Percentiles rank a stretch among this genome's conserved stretches.
Conservation (phyloP, 192 early-diverging fungal genomes). For the Backusella australiensis region DNA sequence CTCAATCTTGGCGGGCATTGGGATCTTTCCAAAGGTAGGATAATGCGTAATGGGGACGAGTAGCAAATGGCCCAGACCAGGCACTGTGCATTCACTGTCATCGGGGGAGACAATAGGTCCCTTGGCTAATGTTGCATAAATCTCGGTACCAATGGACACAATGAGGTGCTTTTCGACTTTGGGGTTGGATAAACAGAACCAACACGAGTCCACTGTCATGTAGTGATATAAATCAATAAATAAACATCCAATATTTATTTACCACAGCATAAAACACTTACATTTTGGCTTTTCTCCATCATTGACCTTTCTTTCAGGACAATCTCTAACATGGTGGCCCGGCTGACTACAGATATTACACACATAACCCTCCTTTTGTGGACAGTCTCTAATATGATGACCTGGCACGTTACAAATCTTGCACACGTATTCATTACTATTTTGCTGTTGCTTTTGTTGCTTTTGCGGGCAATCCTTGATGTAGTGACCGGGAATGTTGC, state of each 20-base stretch:
- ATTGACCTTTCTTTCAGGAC: conserved; percentile 38
- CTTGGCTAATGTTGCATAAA: conserved; percentile 86
- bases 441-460: conserved; percentile 19
- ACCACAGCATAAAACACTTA: neutral
- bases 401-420: conserved; percentile 52
- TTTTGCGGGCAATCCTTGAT: conserved; percentile 39
- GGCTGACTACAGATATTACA: conserved; percentile 62
- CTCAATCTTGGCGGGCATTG: conserved; percentile 35
- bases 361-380: conserved; percentile 41
- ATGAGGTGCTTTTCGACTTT: conserved; percentile 90
- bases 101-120: conserved; percentile 66
- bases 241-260: neutral
- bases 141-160: conserved; percentile 74
- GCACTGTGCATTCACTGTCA: conserved; percentile 34
- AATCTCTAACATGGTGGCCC: conserved; percentile 67
- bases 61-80: conserved; percentile 83
- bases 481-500: conserved; percentile 54
- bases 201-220: conserved; percentile 60
- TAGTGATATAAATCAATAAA: conserved; percentile 14
- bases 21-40: conserved; percentile 41
- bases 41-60: conserved; percentile 59
- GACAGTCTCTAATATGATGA: conserved; percentile 49
- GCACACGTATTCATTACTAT: conserved; percentile 41
- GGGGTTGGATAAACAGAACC: conserved; percentile 96
- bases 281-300: conserved; percentile 11